A percentile compares a stretch with the other conserved stretches of the same genome.
These are phyloP conservation scores for Rosa persica DNA, from an alignment of 306 rosid genomes.

Conservation along the genomic window DNA sequence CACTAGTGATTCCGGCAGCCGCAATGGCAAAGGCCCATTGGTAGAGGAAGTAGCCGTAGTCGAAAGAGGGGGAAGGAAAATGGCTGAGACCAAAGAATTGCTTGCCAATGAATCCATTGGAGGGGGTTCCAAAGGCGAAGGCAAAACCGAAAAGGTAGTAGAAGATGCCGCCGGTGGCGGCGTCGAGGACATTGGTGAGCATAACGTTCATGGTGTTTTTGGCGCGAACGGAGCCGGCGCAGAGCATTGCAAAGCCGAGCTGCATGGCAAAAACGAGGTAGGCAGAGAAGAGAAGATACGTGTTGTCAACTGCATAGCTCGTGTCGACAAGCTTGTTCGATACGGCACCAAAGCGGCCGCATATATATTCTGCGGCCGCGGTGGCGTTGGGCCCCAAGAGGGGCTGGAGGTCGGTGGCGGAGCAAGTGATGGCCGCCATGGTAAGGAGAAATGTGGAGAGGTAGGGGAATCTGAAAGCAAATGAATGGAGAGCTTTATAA, in stretches of 20 bases:
- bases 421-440: slow-evolving; percentile 42
- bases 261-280: slow-evolving; percentile 97
- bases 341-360: slow-evolving; percentile 37
- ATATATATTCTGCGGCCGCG: slow-evolving; percentile 47
- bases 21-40: slow-evolving; percentile 98
- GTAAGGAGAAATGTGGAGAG: background rate
- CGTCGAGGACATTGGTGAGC: slow-evolving; percentile 95
- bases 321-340: slow-evolving; percentile 46
- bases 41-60: slow-evolving; percentile 66
- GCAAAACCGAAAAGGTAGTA: slow-evolving; percentile 92
- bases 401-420: slow-evolving; percentile 39
- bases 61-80: slow-evolving; percentile 35
- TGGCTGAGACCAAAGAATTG: slow-evolving; percentile 70
- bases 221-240: slow-evolving; percentile 95
- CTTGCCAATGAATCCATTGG: slow-evolving; percentile 79
- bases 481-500: background rate
- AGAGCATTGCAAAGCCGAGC: slow-evolving; percentile 95
- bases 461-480: background rate
- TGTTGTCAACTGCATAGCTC: slow-evolving; percentile 43
- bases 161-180: slow-evolving; percentile 83
- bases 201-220: slow-evolving; percentile 99
- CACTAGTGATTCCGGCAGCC: slow-evolving; percentile 91
- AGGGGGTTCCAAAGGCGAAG: slow-evolving; percentile 75
- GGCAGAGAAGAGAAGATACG: slow-evolving; percentile 87
- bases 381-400: slow-evolving; percentile 36